Evolutionary conservation across 2,329 filamentous ascomycete species (phyloP).

Genomic region (Chrysoporthe cubensis): DNA sequence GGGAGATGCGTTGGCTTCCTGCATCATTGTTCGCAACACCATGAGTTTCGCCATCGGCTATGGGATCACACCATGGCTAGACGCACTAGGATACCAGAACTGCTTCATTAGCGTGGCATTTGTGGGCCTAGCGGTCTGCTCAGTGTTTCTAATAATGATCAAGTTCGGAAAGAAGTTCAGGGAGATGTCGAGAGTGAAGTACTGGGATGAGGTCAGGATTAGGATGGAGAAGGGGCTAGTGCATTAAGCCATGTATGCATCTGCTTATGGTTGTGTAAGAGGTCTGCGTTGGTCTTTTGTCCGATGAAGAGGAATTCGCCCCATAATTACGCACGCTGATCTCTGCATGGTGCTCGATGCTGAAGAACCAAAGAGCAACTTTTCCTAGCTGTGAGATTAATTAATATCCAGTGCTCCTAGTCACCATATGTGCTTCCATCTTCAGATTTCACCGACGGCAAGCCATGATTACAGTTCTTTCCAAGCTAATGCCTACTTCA

Average conservation of each 20-base stretch:
- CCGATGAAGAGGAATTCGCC: no score
- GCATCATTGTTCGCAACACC: conserved; percentile 43
- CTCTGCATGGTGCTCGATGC: no score
- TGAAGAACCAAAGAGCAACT: neutral
- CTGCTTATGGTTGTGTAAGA: neutral
- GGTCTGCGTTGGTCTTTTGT: neutral
- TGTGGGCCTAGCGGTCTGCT: conserved; percentile 37
- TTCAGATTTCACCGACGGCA: no score
- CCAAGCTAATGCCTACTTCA: no score
- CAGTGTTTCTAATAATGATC: conserved; percentile 38
- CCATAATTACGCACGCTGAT: no score
- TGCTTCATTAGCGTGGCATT: conserved; percentile 36
- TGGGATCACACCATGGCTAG: conserved; percentile 29
- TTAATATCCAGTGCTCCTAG: neutral
- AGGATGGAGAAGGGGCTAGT: conserved; percentile 37
- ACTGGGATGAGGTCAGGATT: conserved; percentile 37
- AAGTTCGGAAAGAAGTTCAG: conserved; percentile 38
- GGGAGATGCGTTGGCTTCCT: conserved; percentile 53
- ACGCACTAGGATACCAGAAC: conserved; percentile 26
- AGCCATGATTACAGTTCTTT: no score
- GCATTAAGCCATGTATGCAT: conserved; percentile 29
- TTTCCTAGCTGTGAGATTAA: neutral
- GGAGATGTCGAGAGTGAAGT: conserved; percentile 35
- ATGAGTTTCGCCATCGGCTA: conserved; percentile 31
- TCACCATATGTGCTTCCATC: neutral